Percentiles rank a stretch among this genome's conserved stretches.
Evolutionary conservation across 148 eudicot genomes (phyloP).

Genomic region (Simmondsia chinensis): DNA sequence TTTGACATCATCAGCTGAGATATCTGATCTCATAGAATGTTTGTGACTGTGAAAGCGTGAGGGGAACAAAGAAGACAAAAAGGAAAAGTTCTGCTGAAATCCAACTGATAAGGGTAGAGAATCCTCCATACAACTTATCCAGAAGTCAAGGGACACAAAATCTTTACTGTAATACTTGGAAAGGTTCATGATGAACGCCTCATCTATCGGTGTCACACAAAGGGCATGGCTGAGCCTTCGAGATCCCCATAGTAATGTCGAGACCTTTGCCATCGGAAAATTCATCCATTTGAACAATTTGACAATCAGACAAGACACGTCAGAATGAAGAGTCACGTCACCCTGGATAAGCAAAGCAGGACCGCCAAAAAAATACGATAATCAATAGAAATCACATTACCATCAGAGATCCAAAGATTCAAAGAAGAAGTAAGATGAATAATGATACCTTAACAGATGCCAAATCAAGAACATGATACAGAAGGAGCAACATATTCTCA

Average conservation of each 20-base stretch:
- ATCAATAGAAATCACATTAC: neutral
- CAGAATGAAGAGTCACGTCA: conserved; percentile 35
- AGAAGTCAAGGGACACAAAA: conserved; percentile 41
- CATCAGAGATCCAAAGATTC: neutral
- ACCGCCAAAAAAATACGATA: conserved; percentile 2
- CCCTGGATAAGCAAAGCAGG: conserved; percentile 38
- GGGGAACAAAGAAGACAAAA: conserved; percentile 27
- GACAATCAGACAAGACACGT: conserved; percentile 45
- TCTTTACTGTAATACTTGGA: conserved; percentile 35
- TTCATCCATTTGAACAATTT: conserved; percentile 42
- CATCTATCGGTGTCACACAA: conserved; percentile 65
- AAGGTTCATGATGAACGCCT: conserved; percentile 33
- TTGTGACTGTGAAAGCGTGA: conserved; percentile 13
- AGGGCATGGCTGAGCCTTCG: conserved; percentile 83
- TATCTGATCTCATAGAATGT: conserved; percentile 17
- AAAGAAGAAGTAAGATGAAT: conserved; percentile 1
- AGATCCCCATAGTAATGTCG: conserved; percentile 60
- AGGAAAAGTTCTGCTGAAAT: conserved; percentile 49
- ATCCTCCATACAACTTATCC: conserved; percentile 51
- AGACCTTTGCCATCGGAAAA: conserved; percentile 34
- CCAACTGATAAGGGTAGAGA: conserved; percentile 40
- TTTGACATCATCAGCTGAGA: conserved; percentile 47
- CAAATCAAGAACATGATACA: conserved; percentile 68
- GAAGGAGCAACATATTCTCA: conserved; percentile 38
- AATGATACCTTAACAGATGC: conserved; percentile 66